These are phyloP conservation scores for Stereum hirsutum DNA, from an alignment of 1,284 basidiomycete genomes.

Conservation along the genomic window DNA sequence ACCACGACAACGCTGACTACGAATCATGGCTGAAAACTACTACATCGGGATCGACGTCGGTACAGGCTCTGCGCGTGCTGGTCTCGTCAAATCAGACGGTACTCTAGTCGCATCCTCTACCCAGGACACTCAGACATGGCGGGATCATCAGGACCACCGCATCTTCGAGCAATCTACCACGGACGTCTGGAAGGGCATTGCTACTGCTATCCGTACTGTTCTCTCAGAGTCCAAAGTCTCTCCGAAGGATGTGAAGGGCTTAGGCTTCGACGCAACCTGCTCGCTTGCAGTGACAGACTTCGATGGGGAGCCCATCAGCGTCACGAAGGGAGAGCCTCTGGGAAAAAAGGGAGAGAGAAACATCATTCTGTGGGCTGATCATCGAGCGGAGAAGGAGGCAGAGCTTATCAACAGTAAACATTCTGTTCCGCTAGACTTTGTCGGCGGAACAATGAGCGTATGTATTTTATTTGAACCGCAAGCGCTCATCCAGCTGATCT, in stretches of 20 bases:
- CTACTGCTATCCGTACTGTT: conserved; percentile 61
- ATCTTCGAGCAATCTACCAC: conserved; percentile 93
- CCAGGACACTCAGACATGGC: conserved; percentile 77
- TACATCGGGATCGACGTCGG: conserved; percentile 77
- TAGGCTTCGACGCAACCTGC: conserved; percentile 97
- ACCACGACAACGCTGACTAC: no score
- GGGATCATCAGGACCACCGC: conserved; percentile 76
- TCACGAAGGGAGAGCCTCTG: conserved; percentile 63
- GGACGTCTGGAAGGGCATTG: conserved; percentile 83
- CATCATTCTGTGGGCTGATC: conserved; percentile 90
- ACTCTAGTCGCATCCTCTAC: conserved; percentile 71
- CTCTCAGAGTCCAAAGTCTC: conserved; percentile 55
- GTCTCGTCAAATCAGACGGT: conserved; percentile 72
- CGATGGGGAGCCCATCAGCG: conserved; percentile 68
- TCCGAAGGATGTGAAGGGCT: conserved; percentile 68
- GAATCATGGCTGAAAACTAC: conserved; percentile 20
- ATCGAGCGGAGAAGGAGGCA: conserved; percentile 90
- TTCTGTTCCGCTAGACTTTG: conserved; percentile 86
- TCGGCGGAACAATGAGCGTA: conserved; percentile 95
- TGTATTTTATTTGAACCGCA: conserved; percentile 22
- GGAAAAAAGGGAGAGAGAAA: conserved; percentile 69
- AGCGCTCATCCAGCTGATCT: conserved; percentile 5
- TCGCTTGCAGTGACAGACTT: conserved; percentile 84
- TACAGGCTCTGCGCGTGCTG: conserved; percentile 89
- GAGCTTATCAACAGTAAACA: conserved; percentile 82